Evolutionary conservation across 2,329 filamentous ascomycete genomes (phyloP).

Genomic region (Colletotrichum sp.): DNA sequence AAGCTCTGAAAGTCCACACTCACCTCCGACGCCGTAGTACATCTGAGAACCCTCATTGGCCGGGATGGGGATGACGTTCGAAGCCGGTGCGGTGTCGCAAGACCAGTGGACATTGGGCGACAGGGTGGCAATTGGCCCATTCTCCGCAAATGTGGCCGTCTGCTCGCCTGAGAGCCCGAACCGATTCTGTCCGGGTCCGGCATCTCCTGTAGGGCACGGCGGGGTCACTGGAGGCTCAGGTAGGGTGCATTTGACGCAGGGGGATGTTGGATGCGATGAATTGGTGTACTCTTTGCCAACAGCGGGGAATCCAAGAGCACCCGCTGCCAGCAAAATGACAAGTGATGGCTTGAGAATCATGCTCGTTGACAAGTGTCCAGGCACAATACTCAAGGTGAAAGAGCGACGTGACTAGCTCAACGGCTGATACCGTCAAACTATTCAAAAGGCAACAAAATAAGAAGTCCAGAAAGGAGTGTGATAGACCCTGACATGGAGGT

Average conservation of each 20-base stretch:
- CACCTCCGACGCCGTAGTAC: conserved; percentile 27
- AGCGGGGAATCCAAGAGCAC: background rate
- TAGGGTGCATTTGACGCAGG: background rate
- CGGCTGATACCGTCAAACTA: background rate
- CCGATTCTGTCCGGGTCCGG: background rate
- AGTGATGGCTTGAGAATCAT: background rate
- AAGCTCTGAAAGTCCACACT: background rate
- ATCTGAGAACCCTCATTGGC: conserved; percentile 23
- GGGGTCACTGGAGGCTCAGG: background rate
- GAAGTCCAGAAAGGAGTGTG: background rate
- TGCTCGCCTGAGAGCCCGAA: background rate
- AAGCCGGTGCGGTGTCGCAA: conserved; percentile 23
- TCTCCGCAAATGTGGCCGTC: background rate
- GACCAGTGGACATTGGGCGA: conserved; percentile 26
- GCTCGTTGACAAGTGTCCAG: background rate
- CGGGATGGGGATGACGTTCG: conserved; percentile 27
- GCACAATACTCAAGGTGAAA: background rate
- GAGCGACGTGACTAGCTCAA: background rate
- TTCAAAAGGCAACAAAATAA: background rate
- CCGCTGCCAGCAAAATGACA: background rate
- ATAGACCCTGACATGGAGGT: rapidly evolving
- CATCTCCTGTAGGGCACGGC: background rate
- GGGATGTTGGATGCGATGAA: background rate
- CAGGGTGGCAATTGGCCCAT: background rate
- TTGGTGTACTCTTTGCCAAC: background rate